These are phyloP conservation scores for Solanum raphanifolium DNA, from an alignment of 257 asterid species.

Conservation along the genomic window DNA sequence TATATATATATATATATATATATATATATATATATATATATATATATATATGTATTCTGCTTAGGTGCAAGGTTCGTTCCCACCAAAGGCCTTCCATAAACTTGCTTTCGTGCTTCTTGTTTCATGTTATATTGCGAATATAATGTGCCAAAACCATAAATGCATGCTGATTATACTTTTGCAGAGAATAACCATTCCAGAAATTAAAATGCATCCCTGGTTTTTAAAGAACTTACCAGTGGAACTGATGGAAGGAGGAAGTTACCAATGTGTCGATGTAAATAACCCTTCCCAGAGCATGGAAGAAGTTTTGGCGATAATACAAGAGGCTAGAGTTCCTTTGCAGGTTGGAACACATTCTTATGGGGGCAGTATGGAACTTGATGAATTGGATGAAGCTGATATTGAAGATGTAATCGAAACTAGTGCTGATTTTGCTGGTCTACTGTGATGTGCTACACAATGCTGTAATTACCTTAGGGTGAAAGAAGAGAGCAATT, in stretches of 20 bases:
- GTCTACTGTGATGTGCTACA: constrained; percentile 6
- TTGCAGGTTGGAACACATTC: constrained; percentile 4
- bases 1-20: no score
- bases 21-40: no score
- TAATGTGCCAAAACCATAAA: background rate
- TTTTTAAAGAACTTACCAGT: constrained; percentile 27
- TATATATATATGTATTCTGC: background rate
- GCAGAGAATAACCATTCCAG: constrained; percentile 35
- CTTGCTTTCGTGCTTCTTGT: background rate
- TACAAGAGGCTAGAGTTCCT: constrained; percentile 20
- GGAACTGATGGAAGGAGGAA: constrained; percentile 22
- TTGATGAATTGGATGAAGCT: constrained; percentile 25
- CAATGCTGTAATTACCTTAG: background rate
- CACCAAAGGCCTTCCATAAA: background rate
- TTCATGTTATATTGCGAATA: background rate
- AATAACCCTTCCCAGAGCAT: constrained; percentile 29
- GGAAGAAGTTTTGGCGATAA: constrained; percentile 24
- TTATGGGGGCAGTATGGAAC: constrained; percentile 22
- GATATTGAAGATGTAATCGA: constrained; percentile 19
- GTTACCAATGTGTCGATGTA: constrained; percentile 18
- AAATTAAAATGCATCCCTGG: constrained; percentile 31
- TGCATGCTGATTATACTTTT: background rate
- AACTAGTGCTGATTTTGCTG: constrained; percentile 25
- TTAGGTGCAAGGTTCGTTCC: background rate
- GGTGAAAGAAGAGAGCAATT: background rate